Percentiles rank a stretch among this genome's conserved stretches.
These are phyloP conservation scores for Suillus subluteus DNA, from an alignment of 768 basidiomycete species.

Conservation along the genomic window DNA sequence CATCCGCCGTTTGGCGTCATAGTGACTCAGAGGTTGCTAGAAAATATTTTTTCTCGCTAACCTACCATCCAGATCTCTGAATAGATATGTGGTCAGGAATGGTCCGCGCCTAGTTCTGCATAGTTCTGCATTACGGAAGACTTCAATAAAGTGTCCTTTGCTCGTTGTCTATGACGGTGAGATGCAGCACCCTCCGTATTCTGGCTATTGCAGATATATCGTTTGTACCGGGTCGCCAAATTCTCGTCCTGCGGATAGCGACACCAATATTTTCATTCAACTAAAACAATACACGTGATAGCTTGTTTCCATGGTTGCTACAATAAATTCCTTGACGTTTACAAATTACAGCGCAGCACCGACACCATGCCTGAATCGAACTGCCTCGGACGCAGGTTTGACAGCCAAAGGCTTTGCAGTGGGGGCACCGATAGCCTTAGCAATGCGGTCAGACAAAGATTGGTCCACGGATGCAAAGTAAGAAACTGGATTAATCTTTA, in stretches of 20 bases:
- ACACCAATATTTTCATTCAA: conserved; percentile 1
- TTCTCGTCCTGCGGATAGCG: neutral
- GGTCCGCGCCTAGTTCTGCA: neutral
- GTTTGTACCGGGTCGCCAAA: neutral
- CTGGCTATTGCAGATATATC: neutral
- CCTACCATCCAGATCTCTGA: neutral
- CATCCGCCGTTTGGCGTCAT: neutral
- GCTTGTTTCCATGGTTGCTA: conserved; percentile 9
- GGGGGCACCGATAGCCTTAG: conserved; percentile 68
- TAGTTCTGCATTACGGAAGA: neutral
- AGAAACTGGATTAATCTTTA: conserved; percentile 49
- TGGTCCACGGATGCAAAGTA: conserved; percentile 84
- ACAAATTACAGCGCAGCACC: conserved; percentile 3
- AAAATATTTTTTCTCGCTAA: neutral
- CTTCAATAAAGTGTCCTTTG: neutral
- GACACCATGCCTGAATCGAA: conserved; percentile 46
- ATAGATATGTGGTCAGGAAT: neutral
- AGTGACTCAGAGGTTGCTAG: neutral
- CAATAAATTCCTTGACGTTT: neutral
- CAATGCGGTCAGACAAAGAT: conserved; percentile 73
- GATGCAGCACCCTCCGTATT: neutral
- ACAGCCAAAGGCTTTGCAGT: conserved; percentile 61
- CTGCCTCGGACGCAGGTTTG: conserved; percentile 60
- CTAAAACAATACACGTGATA: conserved; percentile 2
- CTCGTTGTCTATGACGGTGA: neutral